Base-by-base conservation (phyloP, 2,329 filamentous ascomycete species). In the Nothophaeocryptopus gaeumannii region DNA sequence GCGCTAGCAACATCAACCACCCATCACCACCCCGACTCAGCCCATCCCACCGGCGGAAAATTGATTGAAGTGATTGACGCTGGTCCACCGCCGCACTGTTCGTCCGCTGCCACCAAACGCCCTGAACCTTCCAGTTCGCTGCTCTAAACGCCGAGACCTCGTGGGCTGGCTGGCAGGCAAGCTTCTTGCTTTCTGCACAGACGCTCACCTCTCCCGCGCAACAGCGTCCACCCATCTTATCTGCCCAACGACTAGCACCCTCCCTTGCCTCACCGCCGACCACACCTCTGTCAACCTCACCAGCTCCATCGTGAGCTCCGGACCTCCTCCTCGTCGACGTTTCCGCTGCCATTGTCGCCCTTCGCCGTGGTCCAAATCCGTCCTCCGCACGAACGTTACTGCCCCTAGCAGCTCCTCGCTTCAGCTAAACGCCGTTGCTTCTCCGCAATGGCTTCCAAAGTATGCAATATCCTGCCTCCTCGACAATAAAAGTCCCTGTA, bases 401-500 rank as follows among this genome's bases (percentile, higher is more conserved):
- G 13, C 13, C 33, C 15, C 14, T 30, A 10, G 5, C 13, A 8
- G 26, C 32, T 14, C 14, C 42, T 10, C 42, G 7, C 13, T 16
- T 29, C 33, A 13, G 8, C 13, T 16, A 32, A 26, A 16, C 45
- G 30, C 30, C 45, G 33, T 34, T 47, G 13, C 30, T 39, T 51
- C 47, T 56, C 53, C 52, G 53, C 55, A 55, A 66, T 67, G 64
- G 63, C 64, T 53, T 67, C 64, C 52, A 67, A 67, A 62, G 64
- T 67, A 56, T 54, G 60, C 56, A 37, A 43, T 41, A 46, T 32
- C 39, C 33, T 31, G 32, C 35, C 33, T 34, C 36, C 49, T 44
- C 38, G 11, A 14, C 35, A 29, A 46, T 7, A 7, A 35, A 13
- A 30, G 30, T 41, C 20, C 40, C 45, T n/a, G 38, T 47, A 40